Evolutionary conservation across 2,329 filamentous ascomycete species (phyloP).

Genomic region (Graphilbum ipis-grandicollis): DNA sequence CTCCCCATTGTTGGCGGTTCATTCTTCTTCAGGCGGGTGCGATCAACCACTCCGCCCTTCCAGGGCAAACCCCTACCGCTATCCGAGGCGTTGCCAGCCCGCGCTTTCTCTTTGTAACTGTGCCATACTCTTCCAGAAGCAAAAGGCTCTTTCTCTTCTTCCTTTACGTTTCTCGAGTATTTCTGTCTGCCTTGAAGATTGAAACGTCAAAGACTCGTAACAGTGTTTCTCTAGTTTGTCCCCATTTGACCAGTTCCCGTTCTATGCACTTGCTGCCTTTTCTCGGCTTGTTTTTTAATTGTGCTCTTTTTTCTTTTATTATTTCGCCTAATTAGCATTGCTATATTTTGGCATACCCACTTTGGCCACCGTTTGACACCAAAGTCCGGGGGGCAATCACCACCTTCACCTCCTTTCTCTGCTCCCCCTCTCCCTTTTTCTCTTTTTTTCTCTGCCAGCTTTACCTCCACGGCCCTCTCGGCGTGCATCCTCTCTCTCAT

Average conservation of each 20-base stretch:
- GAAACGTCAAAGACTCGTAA: no score
- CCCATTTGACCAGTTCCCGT: no score
- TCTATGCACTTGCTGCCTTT: no score
- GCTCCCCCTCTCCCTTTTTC: neutral
- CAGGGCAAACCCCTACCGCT: no score
- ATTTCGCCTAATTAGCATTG: neutral
- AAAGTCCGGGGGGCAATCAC: conserved; percentile 6
- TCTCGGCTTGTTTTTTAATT: neutral
- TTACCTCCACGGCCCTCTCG: neutral
- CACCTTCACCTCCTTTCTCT: conserved; percentile 4
- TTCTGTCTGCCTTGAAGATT: no score
- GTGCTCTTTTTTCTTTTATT: neutral
- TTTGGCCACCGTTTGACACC: conserved; percentile 1
- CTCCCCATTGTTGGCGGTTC: neutral
- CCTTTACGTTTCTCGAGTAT: no score
- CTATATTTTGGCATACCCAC: conserved; percentile 4
- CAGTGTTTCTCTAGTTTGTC: no score
- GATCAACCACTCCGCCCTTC: no score
- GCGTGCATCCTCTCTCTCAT: neutral
- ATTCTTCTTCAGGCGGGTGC: neutral
- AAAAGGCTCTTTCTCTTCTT: no score
- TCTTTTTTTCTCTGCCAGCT: neutral
- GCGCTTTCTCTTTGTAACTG: neutral
- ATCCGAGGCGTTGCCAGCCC: no score
- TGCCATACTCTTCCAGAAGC: no score